A percentile compares a stretch with the other conserved stretches of the same genome.
Conservation (phyloP, 306 rosid species). For the Pachyrhizus erosus region DNA sequence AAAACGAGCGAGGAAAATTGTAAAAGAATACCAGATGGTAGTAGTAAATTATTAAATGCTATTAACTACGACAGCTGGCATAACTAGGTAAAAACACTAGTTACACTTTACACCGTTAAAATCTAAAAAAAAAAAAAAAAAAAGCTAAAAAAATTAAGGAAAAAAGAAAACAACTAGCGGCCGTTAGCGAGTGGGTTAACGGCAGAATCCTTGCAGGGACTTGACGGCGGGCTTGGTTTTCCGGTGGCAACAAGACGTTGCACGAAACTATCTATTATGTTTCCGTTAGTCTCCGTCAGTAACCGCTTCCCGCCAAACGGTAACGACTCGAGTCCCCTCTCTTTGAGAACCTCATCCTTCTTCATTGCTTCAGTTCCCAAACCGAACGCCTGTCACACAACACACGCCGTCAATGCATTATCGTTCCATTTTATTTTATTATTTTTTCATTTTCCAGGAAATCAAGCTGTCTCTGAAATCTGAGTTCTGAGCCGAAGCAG, state of each 20-base stretch:
- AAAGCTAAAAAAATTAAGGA: not conserved
- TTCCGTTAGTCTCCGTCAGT: constrained; percentile 90
- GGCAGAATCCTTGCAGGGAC: constrained; percentile 77
- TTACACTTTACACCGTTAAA: constrained; percentile 45
- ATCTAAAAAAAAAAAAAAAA: not conserved
- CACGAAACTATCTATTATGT: constrained; percentile 80
- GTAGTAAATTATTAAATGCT: constrained; percentile 34
- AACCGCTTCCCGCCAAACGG: constrained; percentile 99
- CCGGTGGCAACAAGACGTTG: constrained; percentile 76
- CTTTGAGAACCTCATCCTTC: constrained; percentile 65
- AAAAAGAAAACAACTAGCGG: constrained; percentile 43
- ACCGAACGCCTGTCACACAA: constrained; percentile 68
- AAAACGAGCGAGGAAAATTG: not conserved
- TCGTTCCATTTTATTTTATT: no score
- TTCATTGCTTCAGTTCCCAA: constrained; percentile 50
- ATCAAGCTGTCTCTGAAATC: constrained; percentile 48
- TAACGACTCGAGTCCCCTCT: constrained; percentile 81
- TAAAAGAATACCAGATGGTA: not conserved
- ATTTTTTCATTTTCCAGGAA: constrained; percentile 45
- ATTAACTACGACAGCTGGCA: constrained; percentile 39
- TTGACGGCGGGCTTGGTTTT: constrained; percentile 74
- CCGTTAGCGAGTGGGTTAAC: constrained; percentile 63
- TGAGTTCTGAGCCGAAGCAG: constrained; percentile 20
- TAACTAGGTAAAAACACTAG: constrained; percentile 43
- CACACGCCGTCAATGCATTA: constrained; percentile 30